Conservation (phyloP, 2,329 filamentous ascomycete species). For the Phialemoniopsis sp. region DNA sequence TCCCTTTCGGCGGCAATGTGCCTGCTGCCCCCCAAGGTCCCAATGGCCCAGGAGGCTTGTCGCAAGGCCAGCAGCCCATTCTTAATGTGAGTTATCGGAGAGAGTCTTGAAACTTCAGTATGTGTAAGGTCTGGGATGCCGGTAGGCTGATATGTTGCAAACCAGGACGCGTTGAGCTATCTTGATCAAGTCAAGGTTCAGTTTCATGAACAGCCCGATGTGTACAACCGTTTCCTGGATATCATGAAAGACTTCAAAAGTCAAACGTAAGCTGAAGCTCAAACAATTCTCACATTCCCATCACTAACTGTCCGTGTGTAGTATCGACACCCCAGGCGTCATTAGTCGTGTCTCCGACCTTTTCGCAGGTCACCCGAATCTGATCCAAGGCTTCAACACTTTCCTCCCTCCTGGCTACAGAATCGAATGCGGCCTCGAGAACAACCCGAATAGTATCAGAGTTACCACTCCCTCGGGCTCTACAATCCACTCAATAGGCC, state of each 20-base stretch:
- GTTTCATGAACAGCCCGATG: constrained; percentile 93
- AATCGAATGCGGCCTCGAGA: constrained; percentile 91
- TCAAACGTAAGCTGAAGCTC: constrained; percentile 64
- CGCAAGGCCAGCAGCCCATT: constrained; percentile 81
- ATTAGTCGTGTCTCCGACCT: constrained; percentile 95
- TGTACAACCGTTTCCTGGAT: constrained; percentile 94
- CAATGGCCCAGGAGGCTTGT: constrained; percentile 50
- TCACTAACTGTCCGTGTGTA: constrained; percentile 17
- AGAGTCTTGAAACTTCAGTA: too few relatives aligned
- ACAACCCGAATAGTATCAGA: constrained; percentile 92
- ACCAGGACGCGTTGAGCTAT: constrained; percentile 77
- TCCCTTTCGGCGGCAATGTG: constrained; percentile 46
- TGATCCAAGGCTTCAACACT: constrained; percentile 98
- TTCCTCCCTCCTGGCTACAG: constrained; percentile 94
- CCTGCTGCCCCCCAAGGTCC: constrained; percentile 27
- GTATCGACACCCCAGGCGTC: constrained; percentile 94
- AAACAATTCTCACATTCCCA: neutral
- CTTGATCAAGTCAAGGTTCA: constrained; percentile 98
- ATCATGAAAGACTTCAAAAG: constrained; percentile 99
- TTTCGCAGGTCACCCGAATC: constrained; percentile 90
- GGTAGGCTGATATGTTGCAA: constrained; percentile 16
- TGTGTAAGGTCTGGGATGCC: too few relatives aligned
- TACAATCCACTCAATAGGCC: constrained; percentile 79
- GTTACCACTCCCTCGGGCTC: constrained; percentile 98
- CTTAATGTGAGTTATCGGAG: constrained; percentile 59